Conservation (phyloP, 352 stramenopile species). For the Elongisporangium senticosum region DNA sequence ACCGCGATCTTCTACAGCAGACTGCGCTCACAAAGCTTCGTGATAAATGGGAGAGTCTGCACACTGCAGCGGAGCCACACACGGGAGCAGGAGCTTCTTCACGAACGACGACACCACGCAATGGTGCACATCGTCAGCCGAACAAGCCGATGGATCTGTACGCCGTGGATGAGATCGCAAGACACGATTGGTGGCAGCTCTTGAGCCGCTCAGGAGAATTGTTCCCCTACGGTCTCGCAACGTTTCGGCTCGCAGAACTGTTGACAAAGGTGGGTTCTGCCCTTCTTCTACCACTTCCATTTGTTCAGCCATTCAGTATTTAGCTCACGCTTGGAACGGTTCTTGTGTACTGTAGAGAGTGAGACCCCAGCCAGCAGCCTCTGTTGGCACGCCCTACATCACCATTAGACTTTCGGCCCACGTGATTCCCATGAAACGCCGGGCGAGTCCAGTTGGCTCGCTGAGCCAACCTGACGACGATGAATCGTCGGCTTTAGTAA, state of each 20-base stretch:
- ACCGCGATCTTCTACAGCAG: constrained; percentile 53
- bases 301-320: not conserved
- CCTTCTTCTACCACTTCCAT: too few species aligned
- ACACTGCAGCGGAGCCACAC: constrained; percentile 22
- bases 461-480: constrained; percentile 9
- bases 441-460: constrained; percentile 37
- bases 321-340: not conserved
- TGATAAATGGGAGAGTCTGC: constrained; percentile 57
- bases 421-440: constrained; percentile 46
- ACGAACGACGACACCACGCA: constrained; percentile 11
- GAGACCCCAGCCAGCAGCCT: constrained; percentile 14
- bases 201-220: constrained; percentile 31
- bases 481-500: constrained; percentile 5
- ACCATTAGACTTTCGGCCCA: constrained; percentile 42
- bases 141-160: constrained; percentile 43
- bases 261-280: constrained; percentile 17
- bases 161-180: constrained; percentile 51
- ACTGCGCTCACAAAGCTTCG: constrained; percentile 28
- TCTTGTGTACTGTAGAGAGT: constrained; percentile 1
- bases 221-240: constrained; percentile 50
- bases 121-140: constrained; percentile 1
- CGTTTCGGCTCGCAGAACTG: constrained; percentile 59
- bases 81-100: constrained; percentile 3
- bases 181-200: constrained; percentile 39
- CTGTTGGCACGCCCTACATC: constrained; percentile 22